Percentiles rank a stretch among this genome's conserved stretches.
phyloP scores from a whole-genome alignment of 2,329 filamentous ascomycete species.

The Shiraia sp. region DNA sequence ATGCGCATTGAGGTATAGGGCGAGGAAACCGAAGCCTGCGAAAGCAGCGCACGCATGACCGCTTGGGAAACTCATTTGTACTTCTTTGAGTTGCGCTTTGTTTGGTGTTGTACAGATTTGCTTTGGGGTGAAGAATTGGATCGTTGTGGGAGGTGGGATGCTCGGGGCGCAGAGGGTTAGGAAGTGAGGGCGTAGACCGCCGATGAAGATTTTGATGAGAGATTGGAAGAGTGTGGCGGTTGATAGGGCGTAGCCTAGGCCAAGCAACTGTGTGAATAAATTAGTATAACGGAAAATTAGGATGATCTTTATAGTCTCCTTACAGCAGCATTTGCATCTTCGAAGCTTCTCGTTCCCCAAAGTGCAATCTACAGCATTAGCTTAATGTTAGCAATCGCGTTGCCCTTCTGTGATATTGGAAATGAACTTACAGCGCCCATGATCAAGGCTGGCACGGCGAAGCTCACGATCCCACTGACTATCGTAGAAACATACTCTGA shows the following conservation, averaged over 20 bases:
- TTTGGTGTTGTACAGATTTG: slow-evolving; percentile 19
- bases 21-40: slow-evolving; percentile 36
- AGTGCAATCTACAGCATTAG: slow-evolving; percentile 52
- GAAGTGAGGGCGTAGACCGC: slow-evolving; percentile 42
- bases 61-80: slow-evolving; percentile 36
- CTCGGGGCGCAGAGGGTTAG: slow-evolving; percentile 25
- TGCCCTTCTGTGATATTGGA: too few relatives aligned
- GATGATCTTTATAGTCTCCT: neutral
- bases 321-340: slow-evolving; percentile 63
- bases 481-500: slow-evolving; percentile 71
- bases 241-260: slow-evolving; percentile 35
- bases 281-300: neutral
- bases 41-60: slow-evolving; percentile 38
- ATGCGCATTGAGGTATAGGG: slow-evolving; percentile 34
- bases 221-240: slow-evolving; percentile 32
- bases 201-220: slow-evolving; percentile 39
- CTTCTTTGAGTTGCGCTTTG: slow-evolving; percentile 19
- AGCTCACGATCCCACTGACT: slow-evolving; percentile 65
- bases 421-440: slow-evolving; percentile 52
- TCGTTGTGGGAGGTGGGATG: slow-evolving; percentile 1
- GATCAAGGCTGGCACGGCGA: slow-evolving; percentile 64
- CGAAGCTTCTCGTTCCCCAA: slow-evolving; percentile 55
- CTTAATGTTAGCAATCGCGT: too few relatives aligned
- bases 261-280: slow-evolving; percentile 23
- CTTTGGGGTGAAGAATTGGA: slow-evolving; percentile 14